These are phyloP conservation scores for Nannochloropsis salina DNA, from an alignment of 108 stramenopile genomes.

Conservation along the genomic window DNA sequence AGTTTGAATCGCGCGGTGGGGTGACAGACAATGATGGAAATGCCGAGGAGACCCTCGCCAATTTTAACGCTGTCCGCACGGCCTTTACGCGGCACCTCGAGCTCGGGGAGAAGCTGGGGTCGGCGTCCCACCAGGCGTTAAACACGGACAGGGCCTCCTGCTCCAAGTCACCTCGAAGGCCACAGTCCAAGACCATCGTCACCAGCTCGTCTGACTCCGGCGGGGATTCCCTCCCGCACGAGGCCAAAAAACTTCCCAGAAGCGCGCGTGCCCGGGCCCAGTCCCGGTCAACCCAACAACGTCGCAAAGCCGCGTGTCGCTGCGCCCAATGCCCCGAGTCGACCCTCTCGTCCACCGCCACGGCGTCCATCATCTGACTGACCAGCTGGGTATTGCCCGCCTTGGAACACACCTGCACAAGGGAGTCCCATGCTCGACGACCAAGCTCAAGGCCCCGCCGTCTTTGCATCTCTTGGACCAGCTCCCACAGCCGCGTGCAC, in stretches of 20 bases:
- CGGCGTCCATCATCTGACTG: background rate
- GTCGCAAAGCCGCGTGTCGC: background rate
- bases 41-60: background rate
- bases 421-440: background rate
- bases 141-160: background rate
- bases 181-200: background rate
- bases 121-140: constrained; percentile 15
- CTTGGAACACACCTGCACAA: background rate
- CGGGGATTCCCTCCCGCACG: background rate
- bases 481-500: background rate
- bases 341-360: background rate
- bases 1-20: background rate
- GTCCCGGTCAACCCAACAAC: background rate
- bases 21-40: too few relatives aligned
- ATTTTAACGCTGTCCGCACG: background rate
- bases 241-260: background rate
- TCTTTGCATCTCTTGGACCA: background rate
- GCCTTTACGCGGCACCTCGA: background rate
- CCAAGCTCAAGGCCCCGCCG: background rate
- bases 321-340: background rate
- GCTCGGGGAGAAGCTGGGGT: background rate
- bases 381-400: background rate
- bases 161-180: background rate
- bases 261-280: background rate
- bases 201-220: background rate